Base-by-base conservation (phyloP, 176 grass and related monocot species). In the Elaeis guineensis region DNA sequence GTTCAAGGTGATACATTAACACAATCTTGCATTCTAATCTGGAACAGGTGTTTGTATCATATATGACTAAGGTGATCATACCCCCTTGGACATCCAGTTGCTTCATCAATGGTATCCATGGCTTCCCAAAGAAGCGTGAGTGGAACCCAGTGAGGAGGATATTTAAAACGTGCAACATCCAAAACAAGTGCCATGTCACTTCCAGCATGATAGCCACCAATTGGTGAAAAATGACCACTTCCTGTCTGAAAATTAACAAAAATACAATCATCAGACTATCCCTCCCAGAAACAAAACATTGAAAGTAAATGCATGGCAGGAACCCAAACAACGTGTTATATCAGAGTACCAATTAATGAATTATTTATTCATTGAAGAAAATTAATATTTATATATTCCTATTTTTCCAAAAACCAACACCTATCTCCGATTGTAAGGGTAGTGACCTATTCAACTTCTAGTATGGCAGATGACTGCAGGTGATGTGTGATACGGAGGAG, bases 131-230 rank as follows among this genome's bases (percentile, higher is more conserved):
- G 87, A 49, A 91, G 81, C 54, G 73, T 17, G 64, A 97, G 20
- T 50, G 87, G 87, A 58, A 91, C 93, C 93, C 93, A 97, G 51
- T 97, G 93, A 2, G 93, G 84, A 61, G 87, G 87, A 65, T 97
- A 97, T 48, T 97, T 97, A 65, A 97, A 97, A 23, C 93, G 84
- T 3, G 93, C 93, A 4, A 91, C 87, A 72, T 97, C 93, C 54
- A 97, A 66, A 80, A 97, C 83, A 18, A 97, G 84, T 19, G 54
- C 93, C 93, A 89, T 91, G 68, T 97, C 93, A 20, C 74, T 63
- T 3, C 67, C 83, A 11, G 76, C 83, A 19, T 97, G 83, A 54
- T 97, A 97, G 19, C 92, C 92, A 23, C 92, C 92, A 16, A 97
- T 85, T 28, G 92, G 92, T 19, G 92, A 91, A 77, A 97, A 97